Base-by-base conservation (phyloP, 495 filamentous ascomycete genomes). In the Talaromyces ruber region DNA sequence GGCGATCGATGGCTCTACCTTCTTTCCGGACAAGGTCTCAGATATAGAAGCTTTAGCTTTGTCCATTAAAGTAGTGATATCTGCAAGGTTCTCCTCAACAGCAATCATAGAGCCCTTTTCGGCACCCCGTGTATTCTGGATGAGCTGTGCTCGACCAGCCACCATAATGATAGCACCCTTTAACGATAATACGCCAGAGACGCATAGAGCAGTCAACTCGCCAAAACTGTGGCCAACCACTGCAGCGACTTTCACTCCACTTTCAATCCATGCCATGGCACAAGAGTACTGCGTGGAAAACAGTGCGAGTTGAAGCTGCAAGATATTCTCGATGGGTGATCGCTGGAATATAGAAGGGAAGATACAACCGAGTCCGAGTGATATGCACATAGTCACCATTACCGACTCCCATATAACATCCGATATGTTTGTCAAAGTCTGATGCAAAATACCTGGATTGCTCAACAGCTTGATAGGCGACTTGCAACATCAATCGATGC, bases 221-320 rank as follows among this genome's bases (percentile, higher is more conserved):
- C 78, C 80, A 60, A 82, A 79, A 65, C 77, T 81, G 61, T 85
- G 82, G 3, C 82, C 82, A 9, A 83, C 65, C 6, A 84, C 68
- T 2, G 76, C 70, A 12, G 59, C 62, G 0, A 75, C 60, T 29
- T 65, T 30, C 0, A 77, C 6, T 0, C 80, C 80, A 58, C 67
- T 73, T 26, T 79, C 74, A 0, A 83, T 78, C 81, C 81, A 85
- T 4, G 64, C 39, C 29, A 64, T 72, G 2, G 81, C 79, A 53
- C 63, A 75, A 2, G 79, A 66, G 58, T 84, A 83, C 62, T 84
- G 81, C 39, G 79, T 26, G 1, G 81, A 64, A 59, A 85, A 83
- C 0, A 80, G 66, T 1, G 62, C 64, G 56, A 74, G 64, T 21
- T 86, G 83, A 0, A 84, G 64, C 18, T 70, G 43, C 21, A 80